Evolutionary conservation across 2,329 filamentous ascomycete genomes (phyloP).

Genomic region (Hymenoscyphus infarciens): DNA sequence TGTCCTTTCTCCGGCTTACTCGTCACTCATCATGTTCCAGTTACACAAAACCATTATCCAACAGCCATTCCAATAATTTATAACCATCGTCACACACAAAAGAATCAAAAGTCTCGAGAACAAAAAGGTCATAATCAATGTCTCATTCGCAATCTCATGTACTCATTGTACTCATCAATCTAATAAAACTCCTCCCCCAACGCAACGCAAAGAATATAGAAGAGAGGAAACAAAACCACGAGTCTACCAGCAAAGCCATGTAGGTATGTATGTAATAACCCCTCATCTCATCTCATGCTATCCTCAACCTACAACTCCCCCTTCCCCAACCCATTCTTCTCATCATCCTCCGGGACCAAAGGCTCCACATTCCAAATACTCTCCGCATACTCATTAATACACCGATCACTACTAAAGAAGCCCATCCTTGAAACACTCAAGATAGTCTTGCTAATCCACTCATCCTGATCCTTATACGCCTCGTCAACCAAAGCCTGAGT

Average conservation of each 20-base stretch:
- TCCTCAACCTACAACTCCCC: slow-evolving; percentile 10
- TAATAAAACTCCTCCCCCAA: too few species aligned
- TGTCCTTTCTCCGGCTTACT: too few species aligned
- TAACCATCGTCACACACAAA: too few species aligned
- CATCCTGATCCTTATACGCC: slow-evolving; percentile 86
- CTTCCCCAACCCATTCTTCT: slow-evolving; percentile 6
- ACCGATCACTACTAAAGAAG: slow-evolving; percentile 93
- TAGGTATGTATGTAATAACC: neutral
- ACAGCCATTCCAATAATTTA: too few species aligned
- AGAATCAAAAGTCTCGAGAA: too few species aligned
- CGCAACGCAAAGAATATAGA: too few species aligned
- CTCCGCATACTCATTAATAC: slow-evolving; percentile 97
- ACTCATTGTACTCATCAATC: too few species aligned
- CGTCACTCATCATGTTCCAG: too few species aligned
- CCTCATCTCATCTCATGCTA: neutral
- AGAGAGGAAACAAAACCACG: too few species aligned
- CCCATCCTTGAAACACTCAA: slow-evolving; percentile 89
- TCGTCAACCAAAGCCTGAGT: slow-evolving; percentile 90
- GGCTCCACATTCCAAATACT: slow-evolving; percentile 97
- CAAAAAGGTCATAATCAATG: too few species aligned
- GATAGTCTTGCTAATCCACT: slow-evolving; percentile 90
- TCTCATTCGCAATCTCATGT: too few species aligned
- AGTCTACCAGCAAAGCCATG: neutral
- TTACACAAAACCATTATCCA: too few species aligned
- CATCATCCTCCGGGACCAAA: slow-evolving; percentile 23